Evolutionary conservation across 345 rosid genomes (phyloP), one percentile per base, ranked within the genome.

Genomic region (Populus deltoides): DNA sequence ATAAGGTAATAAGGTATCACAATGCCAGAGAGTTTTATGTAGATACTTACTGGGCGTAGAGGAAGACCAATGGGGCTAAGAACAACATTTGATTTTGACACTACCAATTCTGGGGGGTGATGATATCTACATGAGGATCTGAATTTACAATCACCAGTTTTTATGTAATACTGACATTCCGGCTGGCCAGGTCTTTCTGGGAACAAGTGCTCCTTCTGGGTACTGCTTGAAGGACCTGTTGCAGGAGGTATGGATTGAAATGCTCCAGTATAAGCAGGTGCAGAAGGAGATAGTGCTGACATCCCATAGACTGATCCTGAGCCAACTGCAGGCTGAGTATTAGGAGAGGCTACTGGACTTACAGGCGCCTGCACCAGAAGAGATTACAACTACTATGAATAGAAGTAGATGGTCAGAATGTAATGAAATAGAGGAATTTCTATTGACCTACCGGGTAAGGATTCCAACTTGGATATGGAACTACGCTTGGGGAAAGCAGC

Each of bases 101-200:
- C 81, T 36, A 81, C 71, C 77, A 82, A 78, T 71, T 90, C 94
- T 17, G 83, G 88, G 15, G 98, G 99, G 80, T 96, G 99, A 87
- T 96, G 97, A 81, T 86, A 96, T 90, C 84, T 92, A 88, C 99
- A 93, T 0, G 92, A 89, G 41, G 94, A 86, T 77, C 97, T 95
- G 35, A 84, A 93, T 87, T 86, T 93, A 87, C 99, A 96, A 22
- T 92, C 92, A 27, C 98, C 94, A 6, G 94, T 96, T 86, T 87
- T 96, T 89, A 92, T 71, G 86, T 86, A 96, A 86, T 89, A 86
- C 74, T 86, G 97, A 85, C 99, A 93, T 71, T 93, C 97, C 3
- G 91, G 97, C 66, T 93, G 93, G 75, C 92, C 97, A 38, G 91
- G 97, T 81, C 97, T 89, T 75, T 91, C 93, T 4, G 99, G 99